A percentile compares a stretch with the other conserved stretches of the same genome.
Conservation (phyloP, 257 asterid species). For the Nicotiana knightiana region DNA sequence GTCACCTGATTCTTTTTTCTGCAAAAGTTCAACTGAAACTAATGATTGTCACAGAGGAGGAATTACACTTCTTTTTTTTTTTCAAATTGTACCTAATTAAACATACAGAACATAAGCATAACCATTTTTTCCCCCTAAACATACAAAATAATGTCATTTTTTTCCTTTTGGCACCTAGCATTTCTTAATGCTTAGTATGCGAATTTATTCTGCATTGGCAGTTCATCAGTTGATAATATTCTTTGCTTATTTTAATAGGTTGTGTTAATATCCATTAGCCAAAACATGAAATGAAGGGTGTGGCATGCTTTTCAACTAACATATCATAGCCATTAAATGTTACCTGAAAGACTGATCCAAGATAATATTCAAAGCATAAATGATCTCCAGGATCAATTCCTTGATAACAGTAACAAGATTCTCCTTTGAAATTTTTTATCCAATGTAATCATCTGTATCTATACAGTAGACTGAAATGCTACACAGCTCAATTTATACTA, state of each 20-base stretch:
- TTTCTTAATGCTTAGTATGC: background rate
- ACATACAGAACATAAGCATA: background rate
- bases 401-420: background rate
- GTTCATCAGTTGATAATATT: conserved; percentile 21
- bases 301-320: conserved; percentile 8
- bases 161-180: background rate
- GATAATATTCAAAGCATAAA: background rate
- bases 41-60: conserved; percentile 20
- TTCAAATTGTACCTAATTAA: conserved; percentile 6
- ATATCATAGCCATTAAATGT: background rate
- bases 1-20: conserved; percentile 32
- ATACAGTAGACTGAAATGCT: conserved; percentile 2
- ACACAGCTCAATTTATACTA: background rate
- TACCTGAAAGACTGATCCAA: background rate
- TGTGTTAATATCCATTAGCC: conserved; percentile 8
- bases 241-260: conserved; percentile 2
- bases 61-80: conserved; percentile 1
- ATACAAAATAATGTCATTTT: background rate
- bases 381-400: conserved; percentile 1
- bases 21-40: conserved; percentile 38
- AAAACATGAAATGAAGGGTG: background rate
- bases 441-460: background rate
- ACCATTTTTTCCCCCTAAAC: background rate
- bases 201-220: conserved; percentile 26
- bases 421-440: background rate